These are phyloP conservation scores for Sarcodon aspratus DNA, from an alignment of 768 basidiomycete species.

Conservation along the genomic window DNA sequence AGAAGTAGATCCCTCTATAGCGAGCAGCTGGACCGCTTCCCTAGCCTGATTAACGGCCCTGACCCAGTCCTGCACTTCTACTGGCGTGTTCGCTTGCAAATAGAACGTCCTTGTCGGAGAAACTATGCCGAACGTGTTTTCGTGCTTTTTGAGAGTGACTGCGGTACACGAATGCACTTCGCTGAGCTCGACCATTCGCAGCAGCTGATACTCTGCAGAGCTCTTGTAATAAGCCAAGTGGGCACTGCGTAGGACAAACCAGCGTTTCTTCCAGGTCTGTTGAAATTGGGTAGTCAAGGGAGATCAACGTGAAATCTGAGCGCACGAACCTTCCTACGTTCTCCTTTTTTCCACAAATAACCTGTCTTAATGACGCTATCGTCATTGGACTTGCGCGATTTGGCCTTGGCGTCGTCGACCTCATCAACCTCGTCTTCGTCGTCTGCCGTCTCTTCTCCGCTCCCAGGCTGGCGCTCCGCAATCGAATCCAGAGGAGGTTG, in stretches of 20 bases:
- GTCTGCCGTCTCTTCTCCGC: constrained; percentile 69
- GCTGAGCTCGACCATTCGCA: constrained; percentile 75
- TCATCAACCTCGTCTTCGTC: constrained; percentile 64
- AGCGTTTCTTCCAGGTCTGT: constrained; percentile 98
- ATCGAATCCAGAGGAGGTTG: constrained; percentile 55
- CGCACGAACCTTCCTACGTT: constrained; percentile 77
- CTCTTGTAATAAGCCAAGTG: constrained; percentile 97
- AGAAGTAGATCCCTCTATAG: constrained; percentile 35
- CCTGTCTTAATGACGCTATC: constrained; percentile 81
- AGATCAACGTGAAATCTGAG: background rate
- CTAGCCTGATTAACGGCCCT: constrained; percentile 68
- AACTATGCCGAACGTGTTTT: constrained; percentile 85
- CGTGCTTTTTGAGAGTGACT: constrained; percentile 82
- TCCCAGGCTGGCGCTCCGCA: constrained; percentile 58
- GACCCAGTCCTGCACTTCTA: constrained; percentile 81
- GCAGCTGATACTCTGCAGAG: constrained; percentile 86
- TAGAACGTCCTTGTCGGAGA: constrained; percentile 87
- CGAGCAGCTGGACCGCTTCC: constrained; percentile 48
- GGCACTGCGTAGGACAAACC: constrained; percentile 90
- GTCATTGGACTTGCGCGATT: constrained; percentile 38
- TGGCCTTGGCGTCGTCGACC: constrained; percentile 34
- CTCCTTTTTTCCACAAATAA: constrained; percentile 97
- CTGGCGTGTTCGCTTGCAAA: constrained; percentile 61
- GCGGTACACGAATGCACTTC: constrained; percentile 87
- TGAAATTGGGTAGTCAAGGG: constrained; percentile 1